phyloP scores from a whole-genome alignment of 768 basidiomycete genomes.

The Tulasnella calospora region DNA sequence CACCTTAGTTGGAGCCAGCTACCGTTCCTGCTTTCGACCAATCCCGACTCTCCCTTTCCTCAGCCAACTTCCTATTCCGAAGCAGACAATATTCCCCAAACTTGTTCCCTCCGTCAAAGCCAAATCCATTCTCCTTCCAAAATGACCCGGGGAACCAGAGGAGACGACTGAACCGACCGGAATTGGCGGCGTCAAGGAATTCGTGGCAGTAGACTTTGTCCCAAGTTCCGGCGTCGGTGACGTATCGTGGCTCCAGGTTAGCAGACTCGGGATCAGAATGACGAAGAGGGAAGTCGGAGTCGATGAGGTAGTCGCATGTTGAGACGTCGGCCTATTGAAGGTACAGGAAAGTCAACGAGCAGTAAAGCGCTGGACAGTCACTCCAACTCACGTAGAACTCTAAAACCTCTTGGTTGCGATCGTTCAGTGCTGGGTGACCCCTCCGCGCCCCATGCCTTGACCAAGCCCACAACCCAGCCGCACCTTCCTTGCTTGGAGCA shows the following conservation, averaged over 20 bases:
- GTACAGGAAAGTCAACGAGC: background rate
- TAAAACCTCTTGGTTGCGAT: conserved; percentile 73
- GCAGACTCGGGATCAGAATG: background rate
- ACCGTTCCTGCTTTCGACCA: background rate
- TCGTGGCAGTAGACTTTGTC: conserved; percentile 54
- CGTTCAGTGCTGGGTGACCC: conserved; percentile 69
- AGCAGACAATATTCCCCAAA: conserved; percentile 92
- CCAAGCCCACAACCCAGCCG: conserved; percentile 43
- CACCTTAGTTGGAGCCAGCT: no score
- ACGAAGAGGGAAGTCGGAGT: conserved; percentile 78
- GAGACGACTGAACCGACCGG: conserved; percentile 63
- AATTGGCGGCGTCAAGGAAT: conserved; percentile 79
- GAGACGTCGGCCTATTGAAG: conserved; percentile 53
- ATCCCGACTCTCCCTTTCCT: conserved; percentile 26
- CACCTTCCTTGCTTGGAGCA: conserved; percentile 40
- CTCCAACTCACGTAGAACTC: conserved; percentile 65
- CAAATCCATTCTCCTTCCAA: conserved; percentile 49
- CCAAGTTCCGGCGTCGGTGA: conserved; percentile 52
- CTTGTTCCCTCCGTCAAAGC: conserved; percentile 44
- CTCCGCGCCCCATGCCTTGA: conserved; percentile 56
- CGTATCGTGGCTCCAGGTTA: conserved; percentile 72
- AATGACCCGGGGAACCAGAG: conserved; percentile 69
- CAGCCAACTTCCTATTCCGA: conserved; percentile 43
- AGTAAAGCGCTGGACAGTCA: no score
- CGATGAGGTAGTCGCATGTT: conserved; percentile 84